These are phyloP conservation scores for Malassezia caprae DNA, from an alignment of 1,284 basidiomycete genomes.

Conservation along the genomic window DNA sequence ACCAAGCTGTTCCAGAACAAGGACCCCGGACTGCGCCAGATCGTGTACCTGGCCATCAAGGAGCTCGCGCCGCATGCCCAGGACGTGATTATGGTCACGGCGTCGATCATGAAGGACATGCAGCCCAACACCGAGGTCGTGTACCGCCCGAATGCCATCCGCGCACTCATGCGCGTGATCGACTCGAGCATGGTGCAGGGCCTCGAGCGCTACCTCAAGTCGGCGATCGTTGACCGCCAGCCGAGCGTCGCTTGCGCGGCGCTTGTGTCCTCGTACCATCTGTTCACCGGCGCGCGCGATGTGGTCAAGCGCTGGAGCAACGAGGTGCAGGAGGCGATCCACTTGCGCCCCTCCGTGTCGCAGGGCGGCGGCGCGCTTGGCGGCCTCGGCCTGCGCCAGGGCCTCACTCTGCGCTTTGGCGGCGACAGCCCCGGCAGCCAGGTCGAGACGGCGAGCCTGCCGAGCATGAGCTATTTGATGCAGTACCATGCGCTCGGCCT, in stretches of 20 bases:
- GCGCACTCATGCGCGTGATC: conserved; percentile 89
- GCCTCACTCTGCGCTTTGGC: conserved; percentile 30
- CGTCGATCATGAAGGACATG: conserved; percentile 99
- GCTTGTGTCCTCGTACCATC: conserved; percentile 91
- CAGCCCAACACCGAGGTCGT: conserved; percentile 97
- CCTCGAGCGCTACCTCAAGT: conserved; percentile 97
- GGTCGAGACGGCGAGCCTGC: conserved; percentile 62
- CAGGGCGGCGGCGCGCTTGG: conserved; percentile 30
- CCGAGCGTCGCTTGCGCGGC: conserved; percentile 91
- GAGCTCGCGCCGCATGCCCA: conserved; percentile 91
- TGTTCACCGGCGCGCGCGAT: conserved; percentile 83
- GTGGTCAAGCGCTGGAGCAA: conserved; percentile 85
- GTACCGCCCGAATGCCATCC: conserved; percentile 93
- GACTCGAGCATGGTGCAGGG: conserved; percentile 97
- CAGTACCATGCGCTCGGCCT: conserved; percentile 96
- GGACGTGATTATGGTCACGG: conserved; percentile 97
- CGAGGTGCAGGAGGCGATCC: conserved; percentile 93
- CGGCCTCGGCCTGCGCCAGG: conserved; percentile 52
- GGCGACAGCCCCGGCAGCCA: conserved; percentile 21
- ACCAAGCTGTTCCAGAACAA: conserved; percentile 99
- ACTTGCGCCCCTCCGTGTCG: conserved; percentile 39
- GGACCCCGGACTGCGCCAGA: conserved; percentile 90
- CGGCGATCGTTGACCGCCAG: conserved; percentile 94
- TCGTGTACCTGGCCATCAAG: conserved; percentile 98
- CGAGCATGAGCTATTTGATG: conserved; percentile 61